These are phyloP conservation scores for Triticum aestivum DNA, from an alignment of 176 grass and related monocot species.

Conservation along the genomic window IWGSC_CS_RefSeq_v2.1 NC_057801.1:215850448-215850947, in stretches of 20 bases:
- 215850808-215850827: conserved; percentile 1
- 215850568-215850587: conserved; percentile 86
- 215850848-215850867: neutral
- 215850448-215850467: neutral
- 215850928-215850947: neutral
- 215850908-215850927: neutral
- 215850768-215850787: conserved; percentile 91
- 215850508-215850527: conserved; percentile 15
- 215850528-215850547: conserved; percentile 2
- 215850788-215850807: neutral
- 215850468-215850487: neutral
- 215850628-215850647: neutral
- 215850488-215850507: conserved; percentile 16
- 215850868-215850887: neutral
- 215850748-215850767: conserved; percentile 93
- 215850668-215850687: conserved; percentile 63
- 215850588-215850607: conserved; percentile 53
- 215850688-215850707: conserved; percentile 84
- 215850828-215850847: neutral
- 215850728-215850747: conserved; percentile 80
- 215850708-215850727: conserved; percentile 80
- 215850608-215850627: neutral
- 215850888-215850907: neutral
- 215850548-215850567: conserved; percentile 69
- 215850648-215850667: conserved; percentile 13